phyloP scores from a whole-genome alignment of 345 rosid species.

The Psidium guajava region DNA sequence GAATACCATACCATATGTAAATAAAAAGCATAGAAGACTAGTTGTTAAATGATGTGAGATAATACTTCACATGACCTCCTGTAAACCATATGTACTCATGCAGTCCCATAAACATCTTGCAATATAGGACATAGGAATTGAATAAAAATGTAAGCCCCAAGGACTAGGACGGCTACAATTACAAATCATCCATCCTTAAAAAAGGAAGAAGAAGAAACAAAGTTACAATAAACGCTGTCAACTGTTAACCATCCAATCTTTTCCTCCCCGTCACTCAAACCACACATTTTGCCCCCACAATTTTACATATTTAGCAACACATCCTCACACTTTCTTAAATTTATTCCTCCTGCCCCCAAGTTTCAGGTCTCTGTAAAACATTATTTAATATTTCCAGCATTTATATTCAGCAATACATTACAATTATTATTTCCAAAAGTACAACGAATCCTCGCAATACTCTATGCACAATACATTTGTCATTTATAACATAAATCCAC shows the following conservation, averaged over 20 bases:
- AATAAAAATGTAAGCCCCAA: too few relatives aligned
- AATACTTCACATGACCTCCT: background rate
- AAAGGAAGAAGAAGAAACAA: background rate
- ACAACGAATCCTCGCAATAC: background rate
- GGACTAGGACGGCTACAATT: background rate
- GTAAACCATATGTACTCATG: background rate
- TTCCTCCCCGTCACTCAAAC: background rate
- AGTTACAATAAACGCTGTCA: background rate
- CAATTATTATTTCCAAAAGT: background rate
- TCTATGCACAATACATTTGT: background rate
- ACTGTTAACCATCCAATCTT: background rate
- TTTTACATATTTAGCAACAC: background rate
- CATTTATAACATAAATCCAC: background rate
- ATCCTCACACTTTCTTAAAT: background rate
- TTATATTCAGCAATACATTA: background rate
- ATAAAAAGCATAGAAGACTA: background rate
- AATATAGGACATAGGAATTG: background rate
- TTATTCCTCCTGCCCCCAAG: background rate
- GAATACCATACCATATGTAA: accelerated
- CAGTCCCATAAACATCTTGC: background rate
- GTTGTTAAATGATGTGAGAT: accelerated
- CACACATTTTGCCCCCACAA: background rate
- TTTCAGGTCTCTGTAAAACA: background rate
- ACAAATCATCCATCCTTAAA: background rate
- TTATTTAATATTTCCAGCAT: background rate